These are phyloP conservation scores for Gnomoniopsis sp. DNA, from an alignment of 2,329 filamentous ascomycete species.

Conservation along the genomic window DNA sequence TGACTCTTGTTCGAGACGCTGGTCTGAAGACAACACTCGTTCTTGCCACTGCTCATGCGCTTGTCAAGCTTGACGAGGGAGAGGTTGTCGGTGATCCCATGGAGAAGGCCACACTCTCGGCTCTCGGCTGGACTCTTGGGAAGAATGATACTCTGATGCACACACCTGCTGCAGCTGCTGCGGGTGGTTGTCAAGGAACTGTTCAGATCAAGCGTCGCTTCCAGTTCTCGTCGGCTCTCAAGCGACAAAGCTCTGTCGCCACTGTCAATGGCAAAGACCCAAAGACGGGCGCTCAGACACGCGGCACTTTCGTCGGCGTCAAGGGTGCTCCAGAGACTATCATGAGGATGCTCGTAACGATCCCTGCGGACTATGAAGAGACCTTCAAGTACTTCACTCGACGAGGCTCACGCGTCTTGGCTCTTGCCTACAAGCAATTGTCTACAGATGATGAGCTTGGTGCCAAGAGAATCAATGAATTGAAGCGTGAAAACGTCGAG, in stretches of 20 bases:
- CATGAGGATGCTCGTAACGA: constrained; percentile 80
- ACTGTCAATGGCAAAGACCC: constrained; percentile 71
- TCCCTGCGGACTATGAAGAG: constrained; percentile 89
- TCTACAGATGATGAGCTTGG: constrained; percentile 78
- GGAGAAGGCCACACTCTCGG: constrained; percentile 91
- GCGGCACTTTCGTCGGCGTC: constrained; percentile 87
- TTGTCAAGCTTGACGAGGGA: constrained; percentile 94
- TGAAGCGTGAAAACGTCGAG: constrained; percentile 92
- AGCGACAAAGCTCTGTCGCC: constrained; percentile 92
- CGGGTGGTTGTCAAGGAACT: constrained; percentile 59
- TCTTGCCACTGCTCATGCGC: constrained; percentile 87
- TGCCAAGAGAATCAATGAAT: constrained; percentile 81
- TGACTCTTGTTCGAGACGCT: constrained; percentile 68
- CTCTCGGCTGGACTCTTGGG: constrained; percentile 90
- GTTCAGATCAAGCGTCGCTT: constrained; percentile 96
- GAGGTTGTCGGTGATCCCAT: constrained; percentile 98
- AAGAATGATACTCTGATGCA: constrained; percentile 79
- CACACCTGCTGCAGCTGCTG: constrained; percentile 49
- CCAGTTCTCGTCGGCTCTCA: constrained; percentile 95
- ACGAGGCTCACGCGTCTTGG: constrained; percentile 90
- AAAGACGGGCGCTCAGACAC: constrained; percentile 70
- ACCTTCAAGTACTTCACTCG: constrained; percentile 98
- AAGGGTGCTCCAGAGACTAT: constrained; percentile 98
- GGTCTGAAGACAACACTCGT: constrained; percentile 85
- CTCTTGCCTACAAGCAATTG: constrained; percentile 90